Conservation (phyloP, 2,329 filamentous ascomycete species). For the Ophiocordyceps camponoti-saundersi region DNA sequence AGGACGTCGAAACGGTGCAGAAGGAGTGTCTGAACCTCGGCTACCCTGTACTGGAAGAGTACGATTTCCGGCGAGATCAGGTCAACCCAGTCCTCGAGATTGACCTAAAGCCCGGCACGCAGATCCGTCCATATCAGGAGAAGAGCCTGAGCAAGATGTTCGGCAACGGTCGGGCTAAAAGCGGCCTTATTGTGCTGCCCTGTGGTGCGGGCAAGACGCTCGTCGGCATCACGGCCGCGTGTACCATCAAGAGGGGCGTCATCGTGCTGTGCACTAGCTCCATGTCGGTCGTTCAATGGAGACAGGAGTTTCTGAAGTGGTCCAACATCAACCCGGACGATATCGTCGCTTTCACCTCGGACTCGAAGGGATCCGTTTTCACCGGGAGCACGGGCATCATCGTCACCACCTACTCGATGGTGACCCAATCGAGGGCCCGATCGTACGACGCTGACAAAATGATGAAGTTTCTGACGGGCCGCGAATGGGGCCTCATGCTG, state of each 20-base stretch:
- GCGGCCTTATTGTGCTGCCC: slow-evolving; percentile 90
- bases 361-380: slow-evolving; percentile 67
- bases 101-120: slow-evolving; percentile 72
- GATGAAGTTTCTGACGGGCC: slow-evolving; percentile 79
- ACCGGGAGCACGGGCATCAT: slow-evolving; percentile 86
- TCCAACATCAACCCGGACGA: slow-evolving; percentile 87
- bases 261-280: slow-evolving; percentile 93
- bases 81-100: slow-evolving; percentile 86
- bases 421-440: slow-evolving; percentile 74
- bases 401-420: slow-evolving; percentile 96
- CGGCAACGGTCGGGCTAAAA: slow-evolving; percentile 91
- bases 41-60: slow-evolving; percentile 84
- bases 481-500: slow-evolving; percentile 96
- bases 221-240: slow-evolving; percentile 94
- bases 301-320: slow-evolving; percentile 94
- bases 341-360: slow-evolving; percentile 87
- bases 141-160: slow-evolving; percentile 99
- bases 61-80: slow-evolving; percentile 87
- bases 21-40: slow-evolving; percentile 77
- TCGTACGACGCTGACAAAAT: slow-evolving; percentile 92
- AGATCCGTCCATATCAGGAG: slow-evolving; percentile 91
- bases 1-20: slow-evolving; percentile 70
- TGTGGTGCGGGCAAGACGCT: slow-evolving; percentile 95
- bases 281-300: slow-evolving; percentile 97
- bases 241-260: slow-evolving; percentile 91